phyloP scores from a whole-genome alignment of 257 asterid genomes.

The Plantago ovata region DNA sequence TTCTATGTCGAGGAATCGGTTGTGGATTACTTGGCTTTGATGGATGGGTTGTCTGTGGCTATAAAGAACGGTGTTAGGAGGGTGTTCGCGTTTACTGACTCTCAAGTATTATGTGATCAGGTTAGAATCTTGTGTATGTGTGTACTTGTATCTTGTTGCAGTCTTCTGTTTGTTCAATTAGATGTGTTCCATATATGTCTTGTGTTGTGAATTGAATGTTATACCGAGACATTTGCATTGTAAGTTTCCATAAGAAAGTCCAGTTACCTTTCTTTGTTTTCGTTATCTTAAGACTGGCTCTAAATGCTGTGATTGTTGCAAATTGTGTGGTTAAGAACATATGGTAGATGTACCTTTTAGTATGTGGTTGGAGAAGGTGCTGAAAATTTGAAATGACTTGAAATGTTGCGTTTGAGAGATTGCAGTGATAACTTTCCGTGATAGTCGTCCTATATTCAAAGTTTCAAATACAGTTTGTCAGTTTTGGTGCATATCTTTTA shows the following conservation, averaged over 20 bases:
- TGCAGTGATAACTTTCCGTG: no score
- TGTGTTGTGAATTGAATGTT: constrained; percentile 6
- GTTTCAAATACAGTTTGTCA: no score
- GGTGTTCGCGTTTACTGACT: constrained; percentile 70
- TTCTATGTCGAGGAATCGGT: constrained; percentile 69
- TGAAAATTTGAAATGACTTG: no score
- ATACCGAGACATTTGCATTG: background rate
- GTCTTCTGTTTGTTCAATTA: background rate
- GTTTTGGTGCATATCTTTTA: no score
- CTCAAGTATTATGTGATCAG: constrained; percentile 62
- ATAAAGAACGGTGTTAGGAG: constrained; percentile 38
- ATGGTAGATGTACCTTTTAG: no score
- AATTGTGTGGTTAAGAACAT: no score
- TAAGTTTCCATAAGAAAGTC: background rate
- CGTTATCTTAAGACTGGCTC: no score
- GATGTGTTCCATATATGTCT: constrained; percentile 4
- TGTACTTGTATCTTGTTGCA: constrained; percentile 9
- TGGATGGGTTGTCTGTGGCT: constrained; percentile 84
- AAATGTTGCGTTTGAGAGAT: no score
- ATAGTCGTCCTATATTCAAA: no score
- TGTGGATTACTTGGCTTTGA: constrained; percentile 85
- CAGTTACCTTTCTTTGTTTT: background rate
- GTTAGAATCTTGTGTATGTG: constrained; percentile 32
- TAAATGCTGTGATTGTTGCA: no score
- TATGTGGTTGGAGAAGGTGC: no score